Evolutionary conservation across 2,329 filamentous ascomycete genomes (phyloP).

Genomic region (Didymella pinodella): DNA sequence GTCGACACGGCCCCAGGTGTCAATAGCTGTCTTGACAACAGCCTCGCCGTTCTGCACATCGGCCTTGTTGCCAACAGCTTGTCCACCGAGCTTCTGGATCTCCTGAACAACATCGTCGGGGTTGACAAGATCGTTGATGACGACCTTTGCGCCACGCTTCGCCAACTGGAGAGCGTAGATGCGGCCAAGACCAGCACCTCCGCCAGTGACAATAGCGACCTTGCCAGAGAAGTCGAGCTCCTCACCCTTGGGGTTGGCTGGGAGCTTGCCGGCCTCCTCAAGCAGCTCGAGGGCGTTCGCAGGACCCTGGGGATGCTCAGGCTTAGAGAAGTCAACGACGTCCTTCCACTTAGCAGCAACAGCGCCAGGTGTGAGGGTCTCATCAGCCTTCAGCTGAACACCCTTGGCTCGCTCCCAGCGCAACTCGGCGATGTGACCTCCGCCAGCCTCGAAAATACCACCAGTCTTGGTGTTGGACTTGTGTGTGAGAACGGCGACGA

Average conservation of each 20-base stretch:
- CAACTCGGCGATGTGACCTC: conserved; percentile 89
- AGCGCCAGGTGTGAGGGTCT: conserved; percentile 85
- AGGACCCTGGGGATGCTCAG: conserved; percentile 82
- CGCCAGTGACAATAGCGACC: conserved; percentile 50
- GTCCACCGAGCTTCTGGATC: conserved; percentile 87
- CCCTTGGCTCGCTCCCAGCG: conserved; percentile 94
- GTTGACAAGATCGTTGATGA: conserved; percentile 95
- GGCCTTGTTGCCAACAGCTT: conserved; percentile 91
- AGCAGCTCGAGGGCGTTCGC: conserved; percentile 85
- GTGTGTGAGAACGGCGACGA: conserved; percentile 89
- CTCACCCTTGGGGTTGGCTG: conserved; percentile 44
- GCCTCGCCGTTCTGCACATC: conserved; percentile 91
- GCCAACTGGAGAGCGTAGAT: conserved; percentile 89
- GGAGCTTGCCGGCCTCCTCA: conserved; percentile 41
- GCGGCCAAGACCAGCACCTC: conserved; percentile 74
- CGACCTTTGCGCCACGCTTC: conserved; percentile 81
- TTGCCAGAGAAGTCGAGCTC: conserved; percentile 50
- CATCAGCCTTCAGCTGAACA: conserved; percentile 87
- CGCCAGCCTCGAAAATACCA: conserved; percentile 91
- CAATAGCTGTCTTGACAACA: conserved; percentile 92
- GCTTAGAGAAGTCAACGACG: conserved; percentile 83
- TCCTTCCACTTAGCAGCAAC: conserved; percentile 89
- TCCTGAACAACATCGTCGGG: conserved; percentile 90
- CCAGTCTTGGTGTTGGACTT: conserved; percentile 88
- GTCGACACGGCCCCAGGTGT: conserved; percentile 91